These are phyloP conservation scores for Penicillium sp. DNA, from an alignment of 2,329 filamentous ascomycete species.

Conservation along the genomic window DNA sequence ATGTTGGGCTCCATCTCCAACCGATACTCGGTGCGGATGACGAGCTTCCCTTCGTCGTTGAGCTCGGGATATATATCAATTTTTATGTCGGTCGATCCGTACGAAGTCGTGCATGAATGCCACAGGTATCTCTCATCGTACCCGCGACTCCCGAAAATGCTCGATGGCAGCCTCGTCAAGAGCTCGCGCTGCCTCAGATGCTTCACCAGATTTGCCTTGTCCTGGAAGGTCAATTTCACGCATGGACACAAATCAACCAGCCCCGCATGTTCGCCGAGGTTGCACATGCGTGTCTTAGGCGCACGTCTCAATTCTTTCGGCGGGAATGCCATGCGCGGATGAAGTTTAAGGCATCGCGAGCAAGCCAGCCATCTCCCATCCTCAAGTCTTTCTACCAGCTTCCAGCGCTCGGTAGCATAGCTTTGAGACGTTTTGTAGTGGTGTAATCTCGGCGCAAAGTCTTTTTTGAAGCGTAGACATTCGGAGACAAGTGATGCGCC, in stretches of 20 bases:
- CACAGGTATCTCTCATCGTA: constrained; percentile 32
- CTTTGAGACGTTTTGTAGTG: constrained; percentile 36
- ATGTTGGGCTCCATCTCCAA: constrained; percentile 30
- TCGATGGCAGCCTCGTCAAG: constrained; percentile 22
- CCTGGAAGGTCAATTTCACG: constrained; percentile 37
- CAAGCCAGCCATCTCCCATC: constrained; percentile 33
- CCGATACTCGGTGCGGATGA: constrained; percentile 36
- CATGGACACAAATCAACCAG: constrained; percentile 38
- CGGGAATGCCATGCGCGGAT: constrained; percentile 31
- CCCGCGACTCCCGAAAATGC: constrained; percentile 25
- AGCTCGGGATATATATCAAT: constrained; percentile 34
- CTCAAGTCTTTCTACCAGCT: constrained; percentile 34
- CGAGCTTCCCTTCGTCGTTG: constrained; percentile 27
- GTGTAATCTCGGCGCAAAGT: constrained; percentile 38
- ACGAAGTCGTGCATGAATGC: constrained; percentile 34
- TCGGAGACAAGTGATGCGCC: constrained; percentile 27
- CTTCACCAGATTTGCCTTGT: constrained; percentile 34
- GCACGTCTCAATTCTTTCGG: constrained; percentile 31
- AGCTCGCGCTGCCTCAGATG: constrained; percentile 28
- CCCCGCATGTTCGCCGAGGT: constrained; percentile 31
- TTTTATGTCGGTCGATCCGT: constrained; percentile 32
- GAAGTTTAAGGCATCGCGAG: constrained; percentile 37
- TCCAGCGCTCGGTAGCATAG: constrained; percentile 34
- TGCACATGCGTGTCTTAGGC: constrained; percentile 29
- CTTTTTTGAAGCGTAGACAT: constrained; percentile 33